Conservation (phyloP, 176 grass and related monocot species). For the Microstegium vimineum region DNA sequence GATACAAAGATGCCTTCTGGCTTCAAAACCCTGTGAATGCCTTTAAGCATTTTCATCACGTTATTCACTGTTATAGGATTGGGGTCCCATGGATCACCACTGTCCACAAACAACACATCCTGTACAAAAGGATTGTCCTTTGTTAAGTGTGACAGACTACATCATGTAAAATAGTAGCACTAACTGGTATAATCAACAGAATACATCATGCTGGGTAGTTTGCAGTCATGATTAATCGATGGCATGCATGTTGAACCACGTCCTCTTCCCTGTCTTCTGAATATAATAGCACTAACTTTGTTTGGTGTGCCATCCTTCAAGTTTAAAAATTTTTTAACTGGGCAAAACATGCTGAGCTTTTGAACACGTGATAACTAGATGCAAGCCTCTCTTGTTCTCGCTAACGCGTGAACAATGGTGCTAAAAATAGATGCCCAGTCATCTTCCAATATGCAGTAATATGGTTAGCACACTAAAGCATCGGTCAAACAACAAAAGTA, state of each 20-base stretch:
- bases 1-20: conserved; percentile 71
- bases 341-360: neutral
- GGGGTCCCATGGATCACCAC: conserved; percentile 94
- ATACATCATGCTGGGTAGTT: neutral
- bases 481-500: neutral
- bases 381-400: neutral
- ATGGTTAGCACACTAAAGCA: neutral
- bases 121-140: conserved; percentile 41
- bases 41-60: conserved; percentile 89
- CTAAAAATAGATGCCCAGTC: neutral
- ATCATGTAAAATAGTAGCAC: neutral
- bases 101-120: conserved; percentile 91
- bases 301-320: neutral
- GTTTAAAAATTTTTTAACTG: neutral
- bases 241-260: too few species aligned
- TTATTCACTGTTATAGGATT: conserved; percentile 57
- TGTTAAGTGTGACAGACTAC: neutral
- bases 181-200: neutral
- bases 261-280: neutral
- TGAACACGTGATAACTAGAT: neutral
- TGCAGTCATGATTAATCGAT: neutral
- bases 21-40: conserved; percentile 80
- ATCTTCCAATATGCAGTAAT: neutral
- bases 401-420: neutral
- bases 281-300: neutral